Conservation (phyloP, 148 eudicot species). For the Pouteria glomerata region DNA sequence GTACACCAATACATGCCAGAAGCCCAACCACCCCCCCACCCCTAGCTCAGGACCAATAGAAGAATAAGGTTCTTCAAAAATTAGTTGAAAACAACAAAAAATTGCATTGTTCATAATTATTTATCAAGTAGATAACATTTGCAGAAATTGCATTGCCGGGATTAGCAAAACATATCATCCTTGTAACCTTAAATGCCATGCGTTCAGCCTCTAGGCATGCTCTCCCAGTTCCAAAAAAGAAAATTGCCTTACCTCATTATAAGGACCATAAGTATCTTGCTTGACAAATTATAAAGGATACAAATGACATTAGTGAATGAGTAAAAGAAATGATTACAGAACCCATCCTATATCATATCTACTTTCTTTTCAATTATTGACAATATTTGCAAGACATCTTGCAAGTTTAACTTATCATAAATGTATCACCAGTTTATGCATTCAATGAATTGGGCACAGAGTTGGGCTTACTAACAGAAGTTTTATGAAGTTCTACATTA, state of each 20-base stretch:
- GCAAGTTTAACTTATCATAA: not conserved
- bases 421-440: not conserved
- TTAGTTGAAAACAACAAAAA: not conserved
- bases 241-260: not conserved
- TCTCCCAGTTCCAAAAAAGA: not conserved
- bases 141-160: not conserved
- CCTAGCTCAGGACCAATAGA: not conserved
- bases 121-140: not conserved
- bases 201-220: not conserved
- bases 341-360: not conserved
- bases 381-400: not conserved
- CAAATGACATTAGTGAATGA: not conserved
- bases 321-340: not conserved
- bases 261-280: not conserved
- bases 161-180: not conserved
- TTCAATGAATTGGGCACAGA: not conserved
- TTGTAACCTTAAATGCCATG: not conserved
- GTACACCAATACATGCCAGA: not conserved
- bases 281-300: not conserved
- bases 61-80: not conserved
- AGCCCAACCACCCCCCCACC: no score
- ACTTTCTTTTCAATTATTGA: not conserved
- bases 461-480: no score
- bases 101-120: not conserved
- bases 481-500: no score